Percentiles rank a stretch among this genome's conserved stretches.
Evolutionary conservation across 805 yeast species (phyloP).

Genomic region (Suhomyces kilbournensis): DNA sequence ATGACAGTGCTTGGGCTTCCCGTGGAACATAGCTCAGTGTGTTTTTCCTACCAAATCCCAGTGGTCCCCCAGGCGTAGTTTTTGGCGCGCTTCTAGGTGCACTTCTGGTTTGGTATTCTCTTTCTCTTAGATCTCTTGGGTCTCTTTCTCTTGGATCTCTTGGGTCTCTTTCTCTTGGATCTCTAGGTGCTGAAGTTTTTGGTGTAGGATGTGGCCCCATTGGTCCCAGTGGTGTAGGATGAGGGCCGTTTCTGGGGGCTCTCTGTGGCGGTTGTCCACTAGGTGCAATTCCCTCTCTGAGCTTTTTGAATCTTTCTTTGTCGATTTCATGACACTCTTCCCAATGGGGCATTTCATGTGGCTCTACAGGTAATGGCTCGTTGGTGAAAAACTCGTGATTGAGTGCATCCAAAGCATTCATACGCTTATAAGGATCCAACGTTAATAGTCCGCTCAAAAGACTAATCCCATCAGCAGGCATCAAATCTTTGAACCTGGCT

Average conservation of each 20-base stretch:
- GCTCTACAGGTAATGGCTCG: constrained; percentile 62
- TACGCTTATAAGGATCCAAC: constrained; percentile 68
- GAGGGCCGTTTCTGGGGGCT: not conserved
- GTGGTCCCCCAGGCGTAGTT: not conserved
- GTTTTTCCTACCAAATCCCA: not conserved
- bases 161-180: not conserved
- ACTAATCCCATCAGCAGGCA: constrained; percentile 48
- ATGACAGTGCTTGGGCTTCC: not conserved
- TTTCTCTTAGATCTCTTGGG: not conserved
- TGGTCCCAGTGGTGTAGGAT: not conserved
- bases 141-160: not conserved
- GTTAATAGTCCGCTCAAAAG: constrained; percentile 61
- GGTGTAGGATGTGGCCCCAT: not conserved
- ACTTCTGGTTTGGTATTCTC: too few relatives aligned
- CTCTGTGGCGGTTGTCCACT: not conserved
- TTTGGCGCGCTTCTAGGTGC: not conserved
- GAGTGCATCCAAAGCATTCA: constrained; percentile 78
- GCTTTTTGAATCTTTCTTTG: constrained; percentile 53
- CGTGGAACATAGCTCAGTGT: constrained; percentile 2
- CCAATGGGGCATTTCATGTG: constrained; percentile 57
- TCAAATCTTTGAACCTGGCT: constrained; percentile 42
- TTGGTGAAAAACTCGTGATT: constrained; percentile 63
- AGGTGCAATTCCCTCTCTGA: constrained; percentile 19
- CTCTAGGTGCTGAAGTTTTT: too few relatives aligned
- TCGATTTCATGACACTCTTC: constrained; percentile 92